A percentile compares a stretch with the other conserved stretches of the same genome.
These are phyloP conservation scores for Verticillium klebahnii DNA, from an alignment of 2,329 filamentous ascomycete species.

Conservation along the genomic window DNA sequence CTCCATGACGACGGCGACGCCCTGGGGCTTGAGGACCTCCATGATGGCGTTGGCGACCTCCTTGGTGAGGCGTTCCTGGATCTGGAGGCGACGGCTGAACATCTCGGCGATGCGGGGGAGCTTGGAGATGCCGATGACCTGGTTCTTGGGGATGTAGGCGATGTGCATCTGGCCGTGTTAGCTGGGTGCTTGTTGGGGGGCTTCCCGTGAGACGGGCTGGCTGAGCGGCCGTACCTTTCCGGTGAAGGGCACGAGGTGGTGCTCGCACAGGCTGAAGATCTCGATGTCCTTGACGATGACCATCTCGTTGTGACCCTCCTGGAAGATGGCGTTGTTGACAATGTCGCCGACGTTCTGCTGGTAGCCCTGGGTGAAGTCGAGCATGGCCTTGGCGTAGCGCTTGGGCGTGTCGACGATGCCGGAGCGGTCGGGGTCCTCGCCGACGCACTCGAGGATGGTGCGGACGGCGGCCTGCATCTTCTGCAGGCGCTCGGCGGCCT, in stretches of 20 bases:
- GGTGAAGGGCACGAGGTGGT: slow-evolving; percentile 93
- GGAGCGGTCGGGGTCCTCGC: slow-evolving; percentile 62
- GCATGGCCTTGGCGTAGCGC: slow-evolving; percentile 90
- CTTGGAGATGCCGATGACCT: slow-evolving; percentile 93
- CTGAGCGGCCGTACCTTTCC: slow-evolving; percentile 63
- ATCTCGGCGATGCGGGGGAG: slow-evolving; percentile 94
- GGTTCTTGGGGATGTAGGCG: slow-evolving; percentile 87
- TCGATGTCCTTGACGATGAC: slow-evolving; percentile 98
- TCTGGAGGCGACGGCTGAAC: slow-evolving; percentile 89
- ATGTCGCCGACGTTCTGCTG: slow-evolving; percentile 90
- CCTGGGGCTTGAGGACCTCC: slow-evolving; percentile 88
- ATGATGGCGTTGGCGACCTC: slow-evolving; percentile 93
- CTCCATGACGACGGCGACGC: slow-evolving; percentile 96
- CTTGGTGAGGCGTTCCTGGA: slow-evolving; percentile 93
- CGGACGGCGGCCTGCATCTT: slow-evolving; percentile 59
- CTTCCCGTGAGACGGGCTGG: too few species aligned
- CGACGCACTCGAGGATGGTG: slow-evolving; percentile 64
- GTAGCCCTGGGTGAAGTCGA: slow-evolving; percentile 95
- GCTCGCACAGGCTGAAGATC: slow-evolving; percentile 90
- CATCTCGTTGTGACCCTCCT: slow-evolving; percentile 94
- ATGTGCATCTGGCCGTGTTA: slow-evolving; percentile 77
- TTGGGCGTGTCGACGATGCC: slow-evolving; percentile 67
- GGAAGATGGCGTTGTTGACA: slow-evolving; percentile 90
- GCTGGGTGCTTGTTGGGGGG: not conserved
- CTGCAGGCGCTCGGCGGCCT: slow-evolving; percentile 46